Percentiles rank a stretch among this genome's conserved stretches.
These are phyloP conservation scores for Cercospora sp. DNA, from an alignment of 2,329 filamentous ascomycete species.

Conservation along the genomic window DNA sequence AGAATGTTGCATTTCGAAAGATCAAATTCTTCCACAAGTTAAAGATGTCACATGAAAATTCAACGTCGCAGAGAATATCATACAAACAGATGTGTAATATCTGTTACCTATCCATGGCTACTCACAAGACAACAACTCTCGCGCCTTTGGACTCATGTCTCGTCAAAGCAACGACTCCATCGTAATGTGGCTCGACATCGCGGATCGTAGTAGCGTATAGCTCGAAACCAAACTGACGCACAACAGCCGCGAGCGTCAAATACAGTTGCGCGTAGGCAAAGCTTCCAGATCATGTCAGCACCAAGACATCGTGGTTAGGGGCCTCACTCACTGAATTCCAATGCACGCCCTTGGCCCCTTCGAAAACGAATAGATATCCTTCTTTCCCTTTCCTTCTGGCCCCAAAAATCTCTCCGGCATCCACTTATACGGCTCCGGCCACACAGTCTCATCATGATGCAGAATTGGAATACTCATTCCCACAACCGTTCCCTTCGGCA, in stretches of 20 bases:
- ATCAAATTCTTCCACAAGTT: no score
- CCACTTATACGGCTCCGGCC: neutral
- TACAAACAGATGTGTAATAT: no score
- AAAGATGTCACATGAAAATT: no score
- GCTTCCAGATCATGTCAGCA: no score
- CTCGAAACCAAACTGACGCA: neutral
- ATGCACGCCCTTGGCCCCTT: neutral
- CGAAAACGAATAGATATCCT: neutral
- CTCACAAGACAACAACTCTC: neutral
- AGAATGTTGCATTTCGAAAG: no score
- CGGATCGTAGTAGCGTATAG: neutral
- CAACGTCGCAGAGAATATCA: no score
- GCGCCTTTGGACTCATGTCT: neutral
- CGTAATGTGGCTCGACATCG: neutral
- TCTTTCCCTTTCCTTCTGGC: neutral
- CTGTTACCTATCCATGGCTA: no score
- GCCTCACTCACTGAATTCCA: neutral
- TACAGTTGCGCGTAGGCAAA: neutral
- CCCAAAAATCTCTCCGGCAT: neutral
- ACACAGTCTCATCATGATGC: neutral
- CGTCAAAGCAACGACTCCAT: neutral
- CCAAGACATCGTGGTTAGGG: no score
- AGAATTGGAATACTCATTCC: neutral
- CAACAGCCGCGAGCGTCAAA: neutral
- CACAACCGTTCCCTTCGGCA: neutral